Conservation (phyloP, 139 green algal genomes). For the Haematococcus lacustris region DNA sequence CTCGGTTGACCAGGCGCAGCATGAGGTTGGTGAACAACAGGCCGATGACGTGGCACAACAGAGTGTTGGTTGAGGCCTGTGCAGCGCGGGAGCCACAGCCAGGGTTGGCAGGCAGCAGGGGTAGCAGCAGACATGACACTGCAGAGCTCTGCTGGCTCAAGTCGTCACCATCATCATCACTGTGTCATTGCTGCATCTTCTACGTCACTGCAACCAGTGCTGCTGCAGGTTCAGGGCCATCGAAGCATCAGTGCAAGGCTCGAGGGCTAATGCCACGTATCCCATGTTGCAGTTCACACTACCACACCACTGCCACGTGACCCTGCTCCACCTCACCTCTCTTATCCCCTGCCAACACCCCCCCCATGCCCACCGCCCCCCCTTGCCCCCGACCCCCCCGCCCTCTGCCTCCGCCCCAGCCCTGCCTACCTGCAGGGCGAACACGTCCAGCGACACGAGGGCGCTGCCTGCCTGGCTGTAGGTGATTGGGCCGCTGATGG, state of each 20-base stretch:
- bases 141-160: not conserved
- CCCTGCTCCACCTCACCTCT: not conserved
- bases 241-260: not conserved
- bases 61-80: constrained; percentile 79
- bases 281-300: not conserved
- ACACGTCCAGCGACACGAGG: constrained; percentile 85
- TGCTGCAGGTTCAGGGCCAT: not conserved
- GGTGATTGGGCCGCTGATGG: constrained; percentile 44
- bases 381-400: too few relatives aligned
- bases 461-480: constrained; percentile 21
- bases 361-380: not conserved
- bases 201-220: not conserved
- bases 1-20: constrained; percentile 46
- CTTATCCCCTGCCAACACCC: not conserved
- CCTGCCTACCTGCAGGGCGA: constrained; percentile 81
- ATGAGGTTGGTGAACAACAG: constrained; percentile 74
- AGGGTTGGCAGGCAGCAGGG: not conserved
- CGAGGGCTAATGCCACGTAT: not conserved
- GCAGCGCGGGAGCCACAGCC: not conserved
- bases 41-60: constrained; percentile 79
- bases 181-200: not conserved
- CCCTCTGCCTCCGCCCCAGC: too few relatives aligned
- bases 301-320: not conserved
- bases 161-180: not conserved
- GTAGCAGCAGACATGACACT: not conserved